A percentile compares a stretch with the other conserved stretches of the same genome.
Conservation (phyloP, 345 rosid species). For the Jatropha curcas region DNA sequence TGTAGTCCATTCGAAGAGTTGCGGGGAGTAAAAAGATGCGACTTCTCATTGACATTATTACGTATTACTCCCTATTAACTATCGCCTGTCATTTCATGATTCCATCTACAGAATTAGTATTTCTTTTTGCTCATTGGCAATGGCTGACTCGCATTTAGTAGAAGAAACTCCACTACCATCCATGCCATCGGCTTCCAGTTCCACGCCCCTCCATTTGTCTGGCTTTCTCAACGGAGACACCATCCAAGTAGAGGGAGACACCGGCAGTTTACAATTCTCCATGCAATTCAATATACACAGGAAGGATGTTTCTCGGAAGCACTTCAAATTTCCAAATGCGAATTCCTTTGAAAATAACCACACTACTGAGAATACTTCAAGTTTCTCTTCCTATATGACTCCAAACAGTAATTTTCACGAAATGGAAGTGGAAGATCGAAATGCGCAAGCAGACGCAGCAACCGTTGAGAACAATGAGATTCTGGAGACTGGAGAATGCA, state of each 20-base stretch:
- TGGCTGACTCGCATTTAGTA: neutral
- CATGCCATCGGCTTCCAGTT: too few species aligned
- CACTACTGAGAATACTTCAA: conserved; percentile 6
- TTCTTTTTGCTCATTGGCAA: neutral
- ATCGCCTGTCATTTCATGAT: neutral
- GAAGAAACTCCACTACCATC: neutral
- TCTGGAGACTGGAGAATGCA: neutral
- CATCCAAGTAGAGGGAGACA: conserved; percentile 17
- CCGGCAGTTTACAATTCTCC: conserved; percentile 13
- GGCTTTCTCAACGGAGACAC: conserved; percentile 16
- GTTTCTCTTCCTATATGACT: conserved; percentile 11
- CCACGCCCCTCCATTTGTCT: conserved; percentile 12
- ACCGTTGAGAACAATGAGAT: neutral
- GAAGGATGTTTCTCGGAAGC: neutral
- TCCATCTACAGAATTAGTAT: too few species aligned
- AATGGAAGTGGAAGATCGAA: neutral
- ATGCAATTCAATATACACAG: conserved; percentile 14
- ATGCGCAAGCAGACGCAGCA: neutral
- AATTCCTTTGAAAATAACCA: neutral
- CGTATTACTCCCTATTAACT: too few species aligned
- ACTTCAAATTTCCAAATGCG: neutral
- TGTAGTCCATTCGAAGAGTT: too few species aligned
- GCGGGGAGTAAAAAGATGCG: neutral
- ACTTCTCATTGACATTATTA: neutral
- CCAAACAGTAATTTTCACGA: neutral